Evolutionary conservation across 2,329 filamentous ascomycete genomes (phyloP), one percentile per base, ranked within the genome.

Genomic region (Alternaria gansuensis): DNA sequence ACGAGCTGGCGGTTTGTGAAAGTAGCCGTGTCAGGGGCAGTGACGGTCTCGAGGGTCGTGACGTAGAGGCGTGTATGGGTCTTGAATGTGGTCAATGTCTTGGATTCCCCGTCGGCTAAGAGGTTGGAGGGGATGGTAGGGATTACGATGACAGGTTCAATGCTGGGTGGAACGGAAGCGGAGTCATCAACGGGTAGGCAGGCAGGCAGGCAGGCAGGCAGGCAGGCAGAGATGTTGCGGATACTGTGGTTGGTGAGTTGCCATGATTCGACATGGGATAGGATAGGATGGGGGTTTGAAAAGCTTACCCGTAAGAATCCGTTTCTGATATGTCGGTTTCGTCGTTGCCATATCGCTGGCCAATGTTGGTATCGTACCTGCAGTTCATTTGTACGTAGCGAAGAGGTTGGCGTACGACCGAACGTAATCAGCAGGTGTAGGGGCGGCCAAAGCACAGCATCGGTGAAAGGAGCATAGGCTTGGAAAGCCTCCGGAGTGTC

Each of bases 401-500:
- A 45, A 26, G 13, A 55, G 54, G 48, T 72, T 67, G 45, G 31
- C 48, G 43, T 68, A 72, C 10, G 59, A 53, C 26, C 59, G 50
- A 4, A 53, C 31, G 37, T 70, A 72, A 26, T 62, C 64, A 21
- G 41, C 11, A 14, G 70, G 69, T 2, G 63, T 59, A 13, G 17
- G 8, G 8, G 69, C 68, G 1, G 41, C 17, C 9, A 29, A 54
- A 4, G 68, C n/a, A n/a, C 66, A 36, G 56, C 49, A 13, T 28
- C 14, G 6, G 53, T 39, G 46, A 68, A 66, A 21, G 33, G 41
- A 10, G 43, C 2, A 28, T 59, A 59, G 9, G 40, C 43, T 9
- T 62, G 53, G 34, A 71, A 71, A 14, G 50, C 59, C 24, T 54
- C 54, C 3, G 64, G 31, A 3, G 57, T 67, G 40, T 71, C 59